These are phyloP conservation scores for Magnusiomyces clavatus DNA, from an alignment of 1,139 yeast species.

Conservation along the genomic window DNA sequence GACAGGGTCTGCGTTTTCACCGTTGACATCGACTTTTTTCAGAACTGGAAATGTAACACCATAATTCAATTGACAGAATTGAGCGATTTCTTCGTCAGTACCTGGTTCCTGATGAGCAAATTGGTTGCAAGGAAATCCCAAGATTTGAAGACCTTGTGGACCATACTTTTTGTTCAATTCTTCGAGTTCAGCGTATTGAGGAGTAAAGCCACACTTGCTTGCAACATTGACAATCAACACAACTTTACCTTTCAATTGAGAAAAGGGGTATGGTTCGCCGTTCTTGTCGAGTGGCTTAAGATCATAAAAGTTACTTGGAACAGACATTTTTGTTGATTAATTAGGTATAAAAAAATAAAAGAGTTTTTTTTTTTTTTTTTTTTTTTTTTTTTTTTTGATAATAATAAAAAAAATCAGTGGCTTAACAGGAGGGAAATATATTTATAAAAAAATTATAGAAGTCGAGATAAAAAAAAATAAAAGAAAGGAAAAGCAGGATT, in stretches of 20 bases:
- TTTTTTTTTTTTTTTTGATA: too few relatives aligned
- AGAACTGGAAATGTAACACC: slow-evolving; percentile 87
- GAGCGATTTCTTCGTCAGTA: slow-evolving; percentile 52
- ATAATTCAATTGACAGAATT: slow-evolving; percentile 57
- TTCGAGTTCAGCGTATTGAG: slow-evolving; percentile 79
- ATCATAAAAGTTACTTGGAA: slow-evolving; percentile 41
- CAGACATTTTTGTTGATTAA: background rate
- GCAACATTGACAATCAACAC: slow-evolving; percentile 88
- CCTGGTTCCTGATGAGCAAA: slow-evolving; percentile 89
- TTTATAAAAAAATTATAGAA: background rate
- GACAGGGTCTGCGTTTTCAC: slow-evolving; percentile 71
- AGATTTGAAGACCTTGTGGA: slow-evolving; percentile 64
- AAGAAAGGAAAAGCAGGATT: too few relatives aligned
- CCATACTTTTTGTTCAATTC: slow-evolving; percentile 70
- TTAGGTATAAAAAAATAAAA: too few relatives aligned
- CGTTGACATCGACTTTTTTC: slow-evolving; percentile 85
- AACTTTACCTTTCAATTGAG: slow-evolving; percentile 75
- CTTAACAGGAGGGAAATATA: background rate
- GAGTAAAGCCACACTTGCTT: slow-evolving; percentile 55
- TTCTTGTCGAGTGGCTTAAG: slow-evolving; percentile 49
- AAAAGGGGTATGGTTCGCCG: slow-evolving; percentile 60
- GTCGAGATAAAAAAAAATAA: background rate
- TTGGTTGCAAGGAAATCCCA: slow-evolving; percentile 93
- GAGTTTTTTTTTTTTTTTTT: too few relatives aligned
- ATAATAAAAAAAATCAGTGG: background rate